These are phyloP conservation scores for Shiraia sp. DNA, from an alignment of 2,329 filamentous ascomycete species.

Conservation along the genomic window DNA sequence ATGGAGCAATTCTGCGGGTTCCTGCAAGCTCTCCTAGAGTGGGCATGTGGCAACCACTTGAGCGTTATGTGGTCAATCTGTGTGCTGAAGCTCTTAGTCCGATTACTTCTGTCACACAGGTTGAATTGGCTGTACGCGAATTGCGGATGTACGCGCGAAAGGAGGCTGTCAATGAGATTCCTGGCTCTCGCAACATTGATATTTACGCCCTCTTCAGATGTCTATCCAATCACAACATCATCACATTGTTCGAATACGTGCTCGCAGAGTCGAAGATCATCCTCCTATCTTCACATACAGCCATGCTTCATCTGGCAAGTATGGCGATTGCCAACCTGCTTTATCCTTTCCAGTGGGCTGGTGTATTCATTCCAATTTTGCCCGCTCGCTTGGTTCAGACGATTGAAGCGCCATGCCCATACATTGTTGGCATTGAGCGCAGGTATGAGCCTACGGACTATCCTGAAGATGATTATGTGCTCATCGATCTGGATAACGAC, in stretches of 20 bases:
- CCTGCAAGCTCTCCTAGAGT: slow-evolving; percentile 87
- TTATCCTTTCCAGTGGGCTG: slow-evolving; percentile 90
- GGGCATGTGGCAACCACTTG: slow-evolving; percentile 93
- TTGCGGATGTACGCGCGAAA: slow-evolving; percentile 89
- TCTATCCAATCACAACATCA: slow-evolving; percentile 87
- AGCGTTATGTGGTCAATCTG: slow-evolving; percentile 95
- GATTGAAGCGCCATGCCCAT: slow-evolving; percentile 92
- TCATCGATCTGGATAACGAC: slow-evolving; percentile 92
- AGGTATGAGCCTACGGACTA: slow-evolving; percentile 84
- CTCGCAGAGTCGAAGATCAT: slow-evolving; percentile 94
- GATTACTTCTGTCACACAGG: slow-evolving; percentile 90
- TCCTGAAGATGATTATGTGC: slow-evolving; percentile 92
- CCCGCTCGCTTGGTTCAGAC: slow-evolving; percentile 86
- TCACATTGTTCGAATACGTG: slow-evolving; percentile 90
- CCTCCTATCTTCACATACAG: slow-evolving; percentile 90
- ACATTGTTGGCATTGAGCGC: slow-evolving; percentile 94
- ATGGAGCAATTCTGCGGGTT: slow-evolving; percentile 79
- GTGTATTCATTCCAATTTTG: slow-evolving; percentile 90
- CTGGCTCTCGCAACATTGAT: slow-evolving; percentile 87
- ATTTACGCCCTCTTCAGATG: slow-evolving; percentile 90
- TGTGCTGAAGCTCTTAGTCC: slow-evolving; percentile 94
- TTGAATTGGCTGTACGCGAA: slow-evolving; percentile 88
- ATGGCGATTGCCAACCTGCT: slow-evolving; percentile 83
- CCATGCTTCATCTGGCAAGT: slow-evolving; percentile 93
- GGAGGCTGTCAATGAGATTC: slow-evolving; percentile 90